Evolutionary conservation across 2,329 filamentous ascomycete genomes (phyloP).

Genomic region (Xylariaceae sp.): DNA sequence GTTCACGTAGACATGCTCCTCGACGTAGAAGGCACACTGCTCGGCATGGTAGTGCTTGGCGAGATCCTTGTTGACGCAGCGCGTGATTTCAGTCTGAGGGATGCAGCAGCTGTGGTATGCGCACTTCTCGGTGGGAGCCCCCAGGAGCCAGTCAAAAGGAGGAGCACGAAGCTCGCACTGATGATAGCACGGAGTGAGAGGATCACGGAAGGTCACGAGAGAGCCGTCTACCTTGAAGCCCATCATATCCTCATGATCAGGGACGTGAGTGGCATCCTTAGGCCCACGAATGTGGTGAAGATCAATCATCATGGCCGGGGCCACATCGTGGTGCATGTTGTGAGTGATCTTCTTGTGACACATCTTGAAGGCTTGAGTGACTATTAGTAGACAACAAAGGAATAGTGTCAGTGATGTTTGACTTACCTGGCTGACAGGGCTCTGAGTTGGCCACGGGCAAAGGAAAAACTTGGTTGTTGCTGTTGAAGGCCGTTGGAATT

Average conservation of each 20-base stretch:
- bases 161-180: slow-evolving; percentile 20
- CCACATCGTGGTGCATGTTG: slow-evolving; percentile 29
- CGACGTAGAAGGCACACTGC: slow-evolving; percentile 15
- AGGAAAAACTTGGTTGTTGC: too few species aligned
- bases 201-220: slow-evolving; percentile 15
- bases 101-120: slow-evolving; percentile 26
- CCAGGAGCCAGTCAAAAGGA: background rate
- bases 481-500: too few species aligned
- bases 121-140: slow-evolving; percentile 9
- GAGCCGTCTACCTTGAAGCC: background rate
- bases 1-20: slow-evolving; percentile 20
- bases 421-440: too few species aligned
- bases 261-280: background rate
- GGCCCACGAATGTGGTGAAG: too few species aligned
- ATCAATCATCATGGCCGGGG: slow-evolving; percentile 20
- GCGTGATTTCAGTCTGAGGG: background rate
- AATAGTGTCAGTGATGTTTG: too few species aligned
- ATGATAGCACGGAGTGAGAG: slow-evolving; percentile 19
- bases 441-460: too few species aligned
- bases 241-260: background rate
- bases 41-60: slow-evolving; percentile 14
- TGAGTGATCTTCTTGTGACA: slow-evolving; percentile 21
- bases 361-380: slow-evolving; percentile 18
- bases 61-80: slow-evolving; percentile 8
- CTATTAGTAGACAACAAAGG: too few species aligned